phyloP scores from a whole-genome alignment of 1,284 basidiomycete species.

The Naganishia liquefaciens region DNA sequence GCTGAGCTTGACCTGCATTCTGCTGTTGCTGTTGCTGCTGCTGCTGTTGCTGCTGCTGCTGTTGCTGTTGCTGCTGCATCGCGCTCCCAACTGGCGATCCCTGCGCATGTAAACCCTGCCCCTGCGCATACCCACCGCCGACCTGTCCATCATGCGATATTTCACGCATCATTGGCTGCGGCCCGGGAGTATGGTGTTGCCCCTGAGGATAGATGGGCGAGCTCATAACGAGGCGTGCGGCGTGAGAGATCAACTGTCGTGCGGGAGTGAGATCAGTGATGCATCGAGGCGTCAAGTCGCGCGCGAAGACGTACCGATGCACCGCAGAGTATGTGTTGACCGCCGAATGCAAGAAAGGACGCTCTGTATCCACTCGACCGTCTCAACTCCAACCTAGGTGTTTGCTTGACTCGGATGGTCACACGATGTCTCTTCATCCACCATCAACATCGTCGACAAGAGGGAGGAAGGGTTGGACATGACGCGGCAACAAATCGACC shows the following conservation, averaged over 20 bases:
- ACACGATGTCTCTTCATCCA: too few relatives aligned
- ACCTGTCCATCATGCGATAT: constrained; percentile 25
- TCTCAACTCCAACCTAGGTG: too few relatives aligned
- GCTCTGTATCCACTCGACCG: too few relatives aligned
- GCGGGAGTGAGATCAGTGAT: not conserved
- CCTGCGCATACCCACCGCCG: constrained; percentile 6
- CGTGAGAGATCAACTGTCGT: not conserved
- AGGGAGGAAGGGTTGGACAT: too few relatives aligned
- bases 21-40: constrained; percentile 57
- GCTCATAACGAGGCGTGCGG: not conserved
- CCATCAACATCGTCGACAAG: too few relatives aligned
- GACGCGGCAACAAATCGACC: too few relatives aligned
- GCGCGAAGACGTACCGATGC: too few relatives aligned
- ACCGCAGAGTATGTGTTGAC: too few relatives aligned
- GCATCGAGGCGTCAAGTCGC: too few relatives aligned
- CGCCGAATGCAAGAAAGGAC: too few relatives aligned
- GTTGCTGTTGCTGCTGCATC: constrained; percentile 8
- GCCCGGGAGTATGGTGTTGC: constrained; percentile 5
- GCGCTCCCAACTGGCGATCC: constrained; percentile 1
- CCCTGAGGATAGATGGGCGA: constrained; percentile 13
- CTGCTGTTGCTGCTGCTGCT: constrained; percentile 34
- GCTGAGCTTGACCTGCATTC: constrained; percentile 41
- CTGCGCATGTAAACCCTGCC: constrained; percentile 1
- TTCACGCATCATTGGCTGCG: constrained; percentile 24
- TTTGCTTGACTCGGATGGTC: too few relatives aligned